A percentile compares a stretch with the other conserved stretches of the same genome.
phyloP scores from a whole-genome alignment of 805 yeast species.

The Wickerhamomyces bovis region DNA sequence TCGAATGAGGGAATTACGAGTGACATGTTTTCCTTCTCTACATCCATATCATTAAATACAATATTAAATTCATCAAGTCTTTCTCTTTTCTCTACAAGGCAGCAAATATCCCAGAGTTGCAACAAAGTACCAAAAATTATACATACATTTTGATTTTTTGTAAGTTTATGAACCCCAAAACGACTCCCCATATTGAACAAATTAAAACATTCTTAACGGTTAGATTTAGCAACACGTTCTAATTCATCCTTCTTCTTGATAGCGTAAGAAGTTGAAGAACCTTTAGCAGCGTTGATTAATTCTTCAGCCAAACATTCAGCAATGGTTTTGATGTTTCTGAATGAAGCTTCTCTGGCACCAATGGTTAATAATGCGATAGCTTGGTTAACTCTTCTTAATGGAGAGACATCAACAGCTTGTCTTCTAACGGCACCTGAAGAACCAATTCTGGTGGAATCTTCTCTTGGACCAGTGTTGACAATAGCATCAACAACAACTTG shows the following conservation, averaged over 20 bases:
- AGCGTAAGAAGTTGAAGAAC: constrained; percentile 99
- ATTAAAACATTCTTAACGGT: constrained; percentile 66
- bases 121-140: constrained; percentile 3
- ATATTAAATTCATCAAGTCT: background rate
- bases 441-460: constrained; percentile 99
- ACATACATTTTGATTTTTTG: constrained; percentile 17
- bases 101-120: background rate
- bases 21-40: background rate
- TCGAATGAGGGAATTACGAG: no score
- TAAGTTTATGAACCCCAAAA: constrained; percentile 14
- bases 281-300: constrained; percentile 99
- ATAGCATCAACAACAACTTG: constrained; percentile 99
- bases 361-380: constrained; percentile 95
- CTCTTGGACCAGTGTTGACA: constrained; percentile 99
- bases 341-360: constrained; percentile 99
- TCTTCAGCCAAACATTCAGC: constrained; percentile 99
- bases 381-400: constrained; percentile 99
- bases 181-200: constrained; percentile 11
- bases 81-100: background rate
- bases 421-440: constrained; percentile 99
- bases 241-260: constrained; percentile 99
- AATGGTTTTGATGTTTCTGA: constrained; percentile 99
- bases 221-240: constrained; percentile 99
- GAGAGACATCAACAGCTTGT: constrained; percentile 99
- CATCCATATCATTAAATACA: background rate